phyloP scores from a whole-genome alignment of 139 green algal genomes.

The Astrephomene gubernaculifera region DNA sequence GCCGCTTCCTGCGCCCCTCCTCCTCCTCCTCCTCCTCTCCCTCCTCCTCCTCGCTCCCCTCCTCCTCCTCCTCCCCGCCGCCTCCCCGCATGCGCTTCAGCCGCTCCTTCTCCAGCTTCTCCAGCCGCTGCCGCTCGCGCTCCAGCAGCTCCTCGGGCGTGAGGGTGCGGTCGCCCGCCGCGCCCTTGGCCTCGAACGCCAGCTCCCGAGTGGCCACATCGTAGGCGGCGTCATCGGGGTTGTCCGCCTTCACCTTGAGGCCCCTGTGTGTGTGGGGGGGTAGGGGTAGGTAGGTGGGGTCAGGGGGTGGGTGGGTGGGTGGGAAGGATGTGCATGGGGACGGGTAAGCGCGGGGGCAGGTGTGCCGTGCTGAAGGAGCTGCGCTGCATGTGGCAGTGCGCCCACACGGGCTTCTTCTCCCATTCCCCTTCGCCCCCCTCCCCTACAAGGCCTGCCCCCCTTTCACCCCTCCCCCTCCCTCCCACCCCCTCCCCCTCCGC shows the following conservation, averaged over 20 bases:
- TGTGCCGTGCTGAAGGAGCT: too few relatives aligned
- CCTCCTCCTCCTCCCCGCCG: constrained; percentile 16
- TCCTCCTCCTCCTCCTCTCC: constrained; percentile 41
- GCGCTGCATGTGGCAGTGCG: too few relatives aligned
- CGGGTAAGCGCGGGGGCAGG: neutral
- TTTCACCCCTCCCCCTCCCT: neutral
- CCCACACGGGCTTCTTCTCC: too few relatives aligned
- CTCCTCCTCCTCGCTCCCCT: constrained; percentile 26
- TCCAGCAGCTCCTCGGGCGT: constrained; percentile 79
- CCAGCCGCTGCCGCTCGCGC: constrained; percentile 70
- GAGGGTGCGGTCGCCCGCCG: neutral
- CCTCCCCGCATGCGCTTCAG: constrained; percentile 74
- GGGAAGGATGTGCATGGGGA: neutral
- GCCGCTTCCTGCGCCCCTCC: constrained; percentile 26
- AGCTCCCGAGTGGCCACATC: constrained; percentile 78
- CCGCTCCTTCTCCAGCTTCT: constrained; percentile 79
- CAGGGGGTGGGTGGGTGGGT: neutral
- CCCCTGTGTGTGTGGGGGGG: constrained; percentile 31
- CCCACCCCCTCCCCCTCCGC: neutral
- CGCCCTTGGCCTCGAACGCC: constrained; percentile 77
- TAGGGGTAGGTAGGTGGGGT: neutral
- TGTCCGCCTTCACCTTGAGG: constrained; percentile 59
- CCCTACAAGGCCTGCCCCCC: neutral
- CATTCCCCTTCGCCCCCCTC: neutral
- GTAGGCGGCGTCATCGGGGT: constrained; percentile 73